Evolutionary conservation across 2,329 filamentous ascomycete genomes (phyloP).

Genomic region (Aureobasidium sp.): DNA sequence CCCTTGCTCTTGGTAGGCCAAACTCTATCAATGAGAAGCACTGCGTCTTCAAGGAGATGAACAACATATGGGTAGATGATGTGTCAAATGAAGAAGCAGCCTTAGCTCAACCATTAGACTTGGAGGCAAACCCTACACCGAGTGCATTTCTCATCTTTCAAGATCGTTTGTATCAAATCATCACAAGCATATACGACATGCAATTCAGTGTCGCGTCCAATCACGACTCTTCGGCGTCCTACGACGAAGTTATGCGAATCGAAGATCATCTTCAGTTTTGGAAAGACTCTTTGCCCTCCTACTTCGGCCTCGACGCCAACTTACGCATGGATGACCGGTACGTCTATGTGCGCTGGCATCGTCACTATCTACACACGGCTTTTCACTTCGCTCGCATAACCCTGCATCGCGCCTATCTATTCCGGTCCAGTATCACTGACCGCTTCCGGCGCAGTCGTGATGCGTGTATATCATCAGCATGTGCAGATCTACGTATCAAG

Average conservation of each 20-base stretch:
- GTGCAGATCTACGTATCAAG: neutral
- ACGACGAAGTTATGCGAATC: neutral
- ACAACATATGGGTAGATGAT: conserved; percentile 3
- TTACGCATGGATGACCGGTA: neutral
- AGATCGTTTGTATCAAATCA: neutral
- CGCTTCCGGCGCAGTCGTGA: neutral
- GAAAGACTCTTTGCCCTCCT: neutral
- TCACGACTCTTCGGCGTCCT: neutral
- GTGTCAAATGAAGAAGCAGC: conserved; percentile 1
- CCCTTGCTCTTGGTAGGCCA: neutral
- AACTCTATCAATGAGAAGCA: conserved; percentile 1
- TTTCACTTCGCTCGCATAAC: neutral
- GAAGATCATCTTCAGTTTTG: neutral
- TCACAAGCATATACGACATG: neutral
- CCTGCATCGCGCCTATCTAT: neutral
- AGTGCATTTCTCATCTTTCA: neutral
- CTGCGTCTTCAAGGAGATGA: neutral
- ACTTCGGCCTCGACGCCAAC: neutral
- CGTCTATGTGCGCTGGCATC: neutral
- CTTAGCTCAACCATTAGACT: neutral
- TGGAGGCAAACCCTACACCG: neutral
- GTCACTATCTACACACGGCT: neutral
- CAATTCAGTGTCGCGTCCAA: neutral
- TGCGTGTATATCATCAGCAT: neutral
- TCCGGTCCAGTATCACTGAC: neutral